Evolutionary conservation across 1,284 basidiomycete genomes (phyloP), one percentile per base, ranked within the genome.

Genomic region (Ganoderma resinaceum): DNA sequence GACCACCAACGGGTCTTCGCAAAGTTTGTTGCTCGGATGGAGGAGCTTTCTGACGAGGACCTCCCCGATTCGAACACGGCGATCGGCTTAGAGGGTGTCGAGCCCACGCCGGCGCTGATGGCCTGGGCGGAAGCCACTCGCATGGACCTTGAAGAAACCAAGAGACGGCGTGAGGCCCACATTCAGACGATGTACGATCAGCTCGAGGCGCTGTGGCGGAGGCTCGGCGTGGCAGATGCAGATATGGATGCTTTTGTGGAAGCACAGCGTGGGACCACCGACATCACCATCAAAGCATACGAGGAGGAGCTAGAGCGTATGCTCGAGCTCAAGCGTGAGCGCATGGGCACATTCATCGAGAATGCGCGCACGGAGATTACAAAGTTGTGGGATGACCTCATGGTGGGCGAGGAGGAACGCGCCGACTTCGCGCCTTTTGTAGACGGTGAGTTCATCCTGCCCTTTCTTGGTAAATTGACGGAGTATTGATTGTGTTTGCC

Each of bases 271-370:
- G 96, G 96, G 1, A 92, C 89, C 73, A 95, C 93, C 11, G 88
- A 91, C 61, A 87, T 86, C 12, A 89, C 89, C 7, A 86, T 96
- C 26, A 82, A 82, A 66, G 89, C 91, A 77, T 99, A 99, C 76
- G 93, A 97, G 74, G 87, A 89, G 61, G 98, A 99, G 80, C 83
- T 98, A 43, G 93, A 94, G 67, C 87, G 97, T 66, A 97, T 99
- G 91, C 83, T 95, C 29, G 91, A 94, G 75, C 81, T 98, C 64
- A 97, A 97, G 82, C 85, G 93, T 63, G 92, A 96, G 74, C 89
- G 93, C 66, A 94, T 99, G 90, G 89, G 90, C 59, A 85, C 89
- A 16, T 99, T 99, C 79, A 89, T 99, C 59, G 84, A 84, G 64
- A 93, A 91, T 76, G 95, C 95, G 2, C 84, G 97, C 61, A 86